Percentiles rank a stretch among this genome's conserved stretches.
Conservation (phyloP, 2,329 filamentous ascomycete species). For the Thelonectria blattea region DNA sequence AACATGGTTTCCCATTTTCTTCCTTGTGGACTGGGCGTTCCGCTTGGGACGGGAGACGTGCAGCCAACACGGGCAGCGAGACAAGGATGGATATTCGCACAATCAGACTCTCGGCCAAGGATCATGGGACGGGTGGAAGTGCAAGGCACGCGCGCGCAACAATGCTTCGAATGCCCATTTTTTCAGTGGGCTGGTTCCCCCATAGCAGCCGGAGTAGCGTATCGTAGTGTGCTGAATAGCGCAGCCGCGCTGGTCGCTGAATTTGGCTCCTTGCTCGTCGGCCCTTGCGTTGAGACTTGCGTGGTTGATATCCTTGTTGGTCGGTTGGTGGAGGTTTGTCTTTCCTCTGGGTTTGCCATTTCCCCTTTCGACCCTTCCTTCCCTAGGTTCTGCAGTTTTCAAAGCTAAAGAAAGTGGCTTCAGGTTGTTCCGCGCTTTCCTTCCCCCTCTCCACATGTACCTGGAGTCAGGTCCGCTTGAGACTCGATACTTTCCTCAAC, state of each 20-base stretch:
- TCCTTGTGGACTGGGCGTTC: not conserved
- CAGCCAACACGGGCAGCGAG: not conserved
- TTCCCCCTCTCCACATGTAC: not conserved
- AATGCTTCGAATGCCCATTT: not conserved
- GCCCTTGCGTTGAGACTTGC: slow-evolving; percentile 7
- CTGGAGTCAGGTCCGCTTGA: slow-evolving; percentile 4
- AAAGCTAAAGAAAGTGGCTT: not conserved
- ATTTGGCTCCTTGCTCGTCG: slow-evolving; percentile 16
- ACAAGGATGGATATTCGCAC: not conserved
- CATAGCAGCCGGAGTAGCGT: slow-evolving; percentile 10
- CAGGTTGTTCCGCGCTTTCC: not conserved
- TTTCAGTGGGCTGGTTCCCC: slow-evolving; percentile 4
- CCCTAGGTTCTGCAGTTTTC: not conserved
- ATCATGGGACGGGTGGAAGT: slow-evolving; percentile 12
- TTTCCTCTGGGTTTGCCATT: not conserved
- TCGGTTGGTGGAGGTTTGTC: not conserved
- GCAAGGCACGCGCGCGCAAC: slow-evolving; percentile 10
- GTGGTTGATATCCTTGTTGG: slow-evolving; percentile 6
- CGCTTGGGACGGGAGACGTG: slow-evolving; percentile 3
- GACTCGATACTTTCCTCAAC: slow-evolving; percentile 1
- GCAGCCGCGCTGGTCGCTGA: slow-evolving; percentile 18
- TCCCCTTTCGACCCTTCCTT: not conserved
- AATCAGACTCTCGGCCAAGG: not conserved
- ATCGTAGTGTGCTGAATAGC: slow-evolving; percentile 16
- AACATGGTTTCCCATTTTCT: not conserved